These are phyloP conservation scores for Candida ulmi DNA, from an alignment of 805 yeast genomes.

Conservation along the genomic window DNA sequence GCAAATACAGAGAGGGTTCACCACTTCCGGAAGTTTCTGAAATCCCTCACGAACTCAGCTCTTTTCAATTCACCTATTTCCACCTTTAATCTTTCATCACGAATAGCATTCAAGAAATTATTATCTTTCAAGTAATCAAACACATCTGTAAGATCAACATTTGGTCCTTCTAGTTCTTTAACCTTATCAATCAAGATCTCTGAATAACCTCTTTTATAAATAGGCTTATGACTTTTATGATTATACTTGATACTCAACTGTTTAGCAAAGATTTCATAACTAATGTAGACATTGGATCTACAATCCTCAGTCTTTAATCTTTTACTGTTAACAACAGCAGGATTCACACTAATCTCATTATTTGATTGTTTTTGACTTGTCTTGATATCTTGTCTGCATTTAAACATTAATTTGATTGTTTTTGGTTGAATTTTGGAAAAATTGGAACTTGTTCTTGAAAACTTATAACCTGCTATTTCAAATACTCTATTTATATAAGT, in stretches of 20 bases:
- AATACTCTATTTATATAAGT: constrained; percentile 15
- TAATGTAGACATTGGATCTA: constrained; percentile 18
- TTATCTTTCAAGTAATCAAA: constrained; percentile 6
- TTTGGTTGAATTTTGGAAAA: constrained; percentile 19
- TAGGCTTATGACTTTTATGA: constrained; percentile 17
- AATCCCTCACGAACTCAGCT: constrained; percentile 18
- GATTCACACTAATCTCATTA: neutral
- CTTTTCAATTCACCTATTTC: constrained; percentile 16
- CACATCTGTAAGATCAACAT: constrained; percentile 5
- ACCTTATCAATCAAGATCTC: constrained; percentile 12
- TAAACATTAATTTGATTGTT: constrained; percentile 19
- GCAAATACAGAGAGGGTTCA: no score
- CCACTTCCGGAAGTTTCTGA: constrained; percentile 3
- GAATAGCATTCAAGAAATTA: constrained; percentile 2
- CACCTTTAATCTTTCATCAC: constrained; percentile 7
- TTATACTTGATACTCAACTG: constrained; percentile 18
- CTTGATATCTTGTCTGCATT: constrained; percentile 22
- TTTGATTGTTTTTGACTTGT: constrained; percentile 13
- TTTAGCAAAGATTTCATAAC: constrained; percentile 19
- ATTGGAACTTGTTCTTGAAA: constrained; percentile 18
- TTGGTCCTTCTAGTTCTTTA: constrained; percentile 3
- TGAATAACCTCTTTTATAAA: constrained; percentile 17
- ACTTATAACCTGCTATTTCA: constrained; percentile 19
- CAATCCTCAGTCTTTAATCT: constrained; percentile 21
- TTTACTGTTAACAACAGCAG: constrained; percentile 5